Evolutionary conservation across 805 yeast species (phyloP).

Genomic region (Saturnispora zaruensis): DNA sequence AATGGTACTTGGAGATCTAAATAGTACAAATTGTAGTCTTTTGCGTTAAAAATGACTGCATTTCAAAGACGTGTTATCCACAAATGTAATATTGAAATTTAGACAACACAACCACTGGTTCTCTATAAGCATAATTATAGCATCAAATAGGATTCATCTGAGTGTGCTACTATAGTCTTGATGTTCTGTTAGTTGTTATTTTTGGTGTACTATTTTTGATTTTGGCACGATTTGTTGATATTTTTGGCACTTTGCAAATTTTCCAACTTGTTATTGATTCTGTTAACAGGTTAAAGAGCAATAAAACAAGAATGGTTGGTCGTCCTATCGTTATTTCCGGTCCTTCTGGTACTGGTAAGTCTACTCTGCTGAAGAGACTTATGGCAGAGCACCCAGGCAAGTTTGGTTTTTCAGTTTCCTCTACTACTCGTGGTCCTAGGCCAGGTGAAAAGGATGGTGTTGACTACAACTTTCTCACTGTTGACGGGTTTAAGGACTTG

Average conservation of each 20-base stretch:
- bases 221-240: background rate
- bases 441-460: constrained; percentile 83
- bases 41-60: too few species aligned
- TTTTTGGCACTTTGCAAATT: background rate
- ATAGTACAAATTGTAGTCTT: background rate
- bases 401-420: constrained; percentile 91
- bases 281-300: background rate
- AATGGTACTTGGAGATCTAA: background rate
- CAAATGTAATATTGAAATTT: too few species aligned
- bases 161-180: background rate
- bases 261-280: background rate
- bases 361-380: constrained; percentile 81
- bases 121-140: too few species aligned
- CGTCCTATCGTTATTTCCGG: constrained; percentile 95
- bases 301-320: constrained; percentile 12
- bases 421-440: constrained; percentile 89
- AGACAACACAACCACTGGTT: background rate
- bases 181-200: background rate
- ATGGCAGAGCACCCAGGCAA: constrained; percentile 83
- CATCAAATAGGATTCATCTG: background rate
- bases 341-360: constrained; percentile 95
- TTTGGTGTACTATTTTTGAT: background rate
- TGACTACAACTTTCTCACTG: constrained; percentile 81
- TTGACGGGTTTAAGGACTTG: constrained; percentile 68
- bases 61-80: too few species aligned